These are phyloP conservation scores for Heteromeles arbutifolia DNA, from an alignment of 306 rosid genomes.

Conservation along the genomic window DNA sequence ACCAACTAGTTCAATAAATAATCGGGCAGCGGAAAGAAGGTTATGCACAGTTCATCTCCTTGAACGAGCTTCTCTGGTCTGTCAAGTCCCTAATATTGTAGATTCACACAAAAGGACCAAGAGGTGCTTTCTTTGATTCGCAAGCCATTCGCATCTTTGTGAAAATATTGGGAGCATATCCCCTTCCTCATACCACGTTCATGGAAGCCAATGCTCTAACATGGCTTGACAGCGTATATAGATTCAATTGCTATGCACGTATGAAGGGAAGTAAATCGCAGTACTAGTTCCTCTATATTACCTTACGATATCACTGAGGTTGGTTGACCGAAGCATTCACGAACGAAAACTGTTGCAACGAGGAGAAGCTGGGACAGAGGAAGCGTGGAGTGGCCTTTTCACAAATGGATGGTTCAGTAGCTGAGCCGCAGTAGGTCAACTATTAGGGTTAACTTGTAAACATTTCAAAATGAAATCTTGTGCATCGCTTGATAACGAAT, in stretches of 20 bases:
- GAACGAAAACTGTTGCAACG: neutral
- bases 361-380: constrained; percentile 66
- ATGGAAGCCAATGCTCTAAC: neutral
- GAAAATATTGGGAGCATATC: neutral
- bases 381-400: constrained; percentile 41
- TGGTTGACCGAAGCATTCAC: neutral
- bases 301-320: neutral
- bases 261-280: neutral
- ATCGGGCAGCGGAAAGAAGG: neutral
- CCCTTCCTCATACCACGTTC: neutral
- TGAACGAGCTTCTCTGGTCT: neutral
- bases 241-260: neutral
- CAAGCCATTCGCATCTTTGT: neutral
- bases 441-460: constrained; percentile 54
- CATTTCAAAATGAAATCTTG: constrained; percentile 66
- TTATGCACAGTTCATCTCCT: neutral
- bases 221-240: neutral
- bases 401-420: constrained; percentile 72
- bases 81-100: too few relatives aligned
- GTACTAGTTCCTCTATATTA: neutral
- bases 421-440: constrained; percentile 62
- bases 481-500: constrained; percentile 66
- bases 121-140: neutral
- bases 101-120: neutral
- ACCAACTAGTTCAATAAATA: neutral